Base-by-base conservation (phyloP, 768 basidiomycete species). In the Serendipita sp. region DNA sequence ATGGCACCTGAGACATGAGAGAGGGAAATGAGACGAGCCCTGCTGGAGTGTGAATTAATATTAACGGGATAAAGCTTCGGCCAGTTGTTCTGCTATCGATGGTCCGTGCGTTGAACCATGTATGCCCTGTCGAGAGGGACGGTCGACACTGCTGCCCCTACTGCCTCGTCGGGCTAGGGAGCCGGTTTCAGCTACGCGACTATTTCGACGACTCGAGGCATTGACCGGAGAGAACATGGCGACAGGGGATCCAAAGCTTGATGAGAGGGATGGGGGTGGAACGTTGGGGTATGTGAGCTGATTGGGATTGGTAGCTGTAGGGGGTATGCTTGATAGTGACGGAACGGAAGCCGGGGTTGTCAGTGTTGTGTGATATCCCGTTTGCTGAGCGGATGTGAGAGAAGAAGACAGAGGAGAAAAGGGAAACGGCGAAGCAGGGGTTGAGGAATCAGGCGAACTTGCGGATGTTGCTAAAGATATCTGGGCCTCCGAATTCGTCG, bases 211-310 rank as follows among this genome's bases (percentile, higher is more conserved):
- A 73, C 65, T 83, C 66, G 67, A 26, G 53, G 60, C 63, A 50
- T 69, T 66, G 24, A 64, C 61, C 26, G 68, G 68, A 17, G 69
- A 71, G 65, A 75, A 78, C 13, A 79, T 75, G 17, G 81, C 77
- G 26, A 76, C 77, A 5, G 86, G 84, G 3, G 84, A 85, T 14
- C 88, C 88, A 66, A 88, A 84, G 9, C 86, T 87, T 4, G 85
- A 86, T 3, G 85, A 86, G 28, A 89, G 72, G 1, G 86, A 87
- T 2, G 89, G 89, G 11, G 89, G 89, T 1, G 90, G 89, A 0
- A 90, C 90, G 3, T 83, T 84, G 0, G 89, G 89, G 67, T 92
- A 92, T 3, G 86, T 80, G 60, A 91, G 76, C 14, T 77, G 71
- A 56, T 74, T 71, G 68, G 72, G 7, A 68, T 75, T 61, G 67